Evolutionary conservation across 192 early-diverging fungal species (phyloP).

Genomic region (Coemansia erecta): DNA sequence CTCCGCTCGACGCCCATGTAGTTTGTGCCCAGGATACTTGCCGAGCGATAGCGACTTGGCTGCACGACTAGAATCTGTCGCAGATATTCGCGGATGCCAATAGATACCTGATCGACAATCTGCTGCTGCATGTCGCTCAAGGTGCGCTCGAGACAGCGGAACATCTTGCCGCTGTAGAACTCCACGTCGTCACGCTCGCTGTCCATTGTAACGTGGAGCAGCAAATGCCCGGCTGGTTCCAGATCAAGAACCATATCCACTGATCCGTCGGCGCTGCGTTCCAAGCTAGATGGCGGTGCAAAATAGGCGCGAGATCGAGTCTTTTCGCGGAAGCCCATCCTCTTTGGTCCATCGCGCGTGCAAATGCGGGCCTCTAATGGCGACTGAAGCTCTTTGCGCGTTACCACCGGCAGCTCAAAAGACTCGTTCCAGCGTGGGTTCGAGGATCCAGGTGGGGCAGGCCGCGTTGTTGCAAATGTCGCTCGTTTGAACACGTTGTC

Average conservation of each 20-base stretch:
- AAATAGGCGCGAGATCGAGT: conserved; percentile 64
- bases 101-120: conserved; percentile 72
- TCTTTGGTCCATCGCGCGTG: conserved; percentile 51
- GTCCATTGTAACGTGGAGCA: conserved; percentile 72
- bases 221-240: conserved; percentile 63
- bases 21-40: conserved; percentile 18
- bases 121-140: conserved; percentile 66
- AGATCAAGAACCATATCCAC: conserved; percentile 70
- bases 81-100: conserved; percentile 62
- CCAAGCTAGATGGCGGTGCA: conserved; percentile 52
- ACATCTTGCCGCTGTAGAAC: conserved; percentile 78
- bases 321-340: conserved; percentile 42
- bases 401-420: conserved; percentile 63
- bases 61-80: conserved; percentile 61
- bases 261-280: conserved; percentile 52
- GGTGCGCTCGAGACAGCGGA: conserved; percentile 67
- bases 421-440: conserved; percentile 83
- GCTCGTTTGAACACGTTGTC: conserved; percentile 54
- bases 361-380: conserved; percentile 49
- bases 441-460: conserved; percentile 22
- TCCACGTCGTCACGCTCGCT: conserved; percentile 78
- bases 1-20: conserved; percentile 48
- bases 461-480: conserved; percentile 60
- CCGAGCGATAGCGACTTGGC: conserved; percentile 32
- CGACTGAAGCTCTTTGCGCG: conserved; percentile 33